Base-by-base conservation (phyloP, 352 stramenopile genomes). In the Blastocystis sp. region DNA sequence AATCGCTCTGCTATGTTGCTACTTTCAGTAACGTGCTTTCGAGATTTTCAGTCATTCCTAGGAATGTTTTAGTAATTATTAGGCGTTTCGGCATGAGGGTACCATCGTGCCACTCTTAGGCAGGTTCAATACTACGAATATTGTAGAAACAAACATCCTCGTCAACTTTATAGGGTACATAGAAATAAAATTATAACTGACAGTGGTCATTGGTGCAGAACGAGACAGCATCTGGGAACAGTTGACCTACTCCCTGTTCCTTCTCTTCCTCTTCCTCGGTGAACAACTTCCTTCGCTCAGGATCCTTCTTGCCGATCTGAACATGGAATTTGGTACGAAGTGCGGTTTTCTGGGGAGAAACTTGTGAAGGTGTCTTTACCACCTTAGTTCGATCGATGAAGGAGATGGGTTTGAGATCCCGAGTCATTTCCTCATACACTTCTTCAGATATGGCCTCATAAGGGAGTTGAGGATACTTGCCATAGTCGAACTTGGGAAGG, bases 371-470 rank as follows among this genome's bases (percentile, higher is more conserved):
- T 14, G 0, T 71, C 21, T 32, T 46, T 7, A 5, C 29, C n/a
- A 71, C n/a, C 49, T 80, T 80, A 9, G 21, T 32, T 9, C 69
- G 69, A n/a, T 80, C 29, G 27, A 80, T 14, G 24, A 80, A 86
- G 11, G 58, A 35, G 46, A 89, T 65, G 9, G 88, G 61, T 29
- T 65, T 67, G 27, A 89, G n/a, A 24, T 46, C 63, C 7, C 24
- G 57, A 27, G 65, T 32, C 32, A 89, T 43, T 11, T 39, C 86
- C 35, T 86, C 85, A 61, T 57, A 54, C 90, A n/a, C n/a, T n/a
- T n/a, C n/a, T n/a, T n/a, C n/a, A n/a, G n/a, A n/a, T n/a, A n/a
- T n/a, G n/a, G n/a, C n/a, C n/a, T n/a, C n/a, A n/a, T n/a, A n/a
- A n/a, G n/a, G n/a, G n/a, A n/a, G n/a, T n/a, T n/a, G n/a, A n/a